Conservation (phyloP, 2,329 filamentous ascomycete species). For the Alternaria alternata region DNA sequence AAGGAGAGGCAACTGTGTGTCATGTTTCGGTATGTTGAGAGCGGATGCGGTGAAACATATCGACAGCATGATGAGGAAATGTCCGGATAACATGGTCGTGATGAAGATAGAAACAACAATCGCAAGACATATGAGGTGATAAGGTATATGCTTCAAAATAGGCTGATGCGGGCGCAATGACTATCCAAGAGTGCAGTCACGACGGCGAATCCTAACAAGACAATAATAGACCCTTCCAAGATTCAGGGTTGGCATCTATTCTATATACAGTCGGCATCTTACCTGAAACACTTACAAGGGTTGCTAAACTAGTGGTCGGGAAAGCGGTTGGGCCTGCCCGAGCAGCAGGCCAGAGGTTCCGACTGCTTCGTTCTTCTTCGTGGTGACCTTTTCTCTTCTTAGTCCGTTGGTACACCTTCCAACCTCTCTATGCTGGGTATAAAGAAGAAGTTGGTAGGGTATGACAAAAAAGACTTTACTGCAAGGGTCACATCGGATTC, state of each 20-base stretch:
- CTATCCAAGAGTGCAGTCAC: background rate
- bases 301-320: background rate
- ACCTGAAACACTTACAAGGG: background rate
- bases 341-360: background rate
- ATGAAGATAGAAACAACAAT: background rate
- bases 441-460: background rate
- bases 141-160: background rate
- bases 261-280: background rate
- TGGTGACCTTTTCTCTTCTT: background rate
- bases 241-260: background rate
- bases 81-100: slow-evolving; percentile 8
- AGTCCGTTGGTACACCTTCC: background rate
- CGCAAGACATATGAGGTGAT: background rate
- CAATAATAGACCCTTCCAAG: background rate
- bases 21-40: slow-evolving; percentile 13
- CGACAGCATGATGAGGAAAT: slow-evolving; percentile 1
- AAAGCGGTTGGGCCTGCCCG: background rate
- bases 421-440: background rate
- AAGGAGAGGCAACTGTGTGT: slow-evolving; percentile 18
- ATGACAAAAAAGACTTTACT: background rate
- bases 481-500: background rate
- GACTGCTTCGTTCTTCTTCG: background rate
- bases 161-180: background rate
- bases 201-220: background rate
- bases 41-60: slow-evolving; percentile 6